A percentile compares a stretch with the other conserved stretches of the same genome.
phyloP scores from a whole-genome alignment of 2,329 filamentous ascomycete genomes.

The Coniella vitis region DNA sequence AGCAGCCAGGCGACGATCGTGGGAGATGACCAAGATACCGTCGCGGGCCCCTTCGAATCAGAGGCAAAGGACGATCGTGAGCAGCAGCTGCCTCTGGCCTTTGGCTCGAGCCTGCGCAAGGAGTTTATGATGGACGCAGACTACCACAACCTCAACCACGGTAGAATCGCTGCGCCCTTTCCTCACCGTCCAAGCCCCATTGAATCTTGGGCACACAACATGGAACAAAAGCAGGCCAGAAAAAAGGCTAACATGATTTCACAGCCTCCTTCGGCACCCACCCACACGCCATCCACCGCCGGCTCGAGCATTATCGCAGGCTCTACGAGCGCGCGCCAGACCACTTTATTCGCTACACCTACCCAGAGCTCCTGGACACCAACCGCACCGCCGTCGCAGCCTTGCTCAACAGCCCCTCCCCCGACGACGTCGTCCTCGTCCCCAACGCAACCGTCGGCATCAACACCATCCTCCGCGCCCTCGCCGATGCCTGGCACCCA shows the following conservation, averaged over 20 bases:
- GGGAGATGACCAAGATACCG: not conserved
- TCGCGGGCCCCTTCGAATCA: not conserved
- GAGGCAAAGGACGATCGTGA: too few species aligned
- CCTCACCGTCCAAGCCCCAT: too few species aligned
- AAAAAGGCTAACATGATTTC: too few species aligned
- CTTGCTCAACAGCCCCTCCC: slow-evolving; percentile 55
- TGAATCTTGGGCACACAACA: too few species aligned
- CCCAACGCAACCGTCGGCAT: slow-evolving; percentile 73
- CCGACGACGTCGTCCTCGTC: slow-evolving; percentile 66
- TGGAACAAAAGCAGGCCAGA: too few species aligned
- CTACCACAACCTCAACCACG: slow-evolving; percentile 71
- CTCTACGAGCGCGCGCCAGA: slow-evolving; percentile 64
- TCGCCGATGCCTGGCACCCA: slow-evolving; percentile 48
- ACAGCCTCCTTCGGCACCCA: slow-evolving; percentile 76
- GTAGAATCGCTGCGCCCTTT: not conserved
- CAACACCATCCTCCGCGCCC: slow-evolving; percentile 72
- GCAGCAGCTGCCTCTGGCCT: slow-evolving; percentile 17
- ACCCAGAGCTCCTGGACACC: slow-evolving; percentile 55
- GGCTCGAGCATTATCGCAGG: slow-evolving; percentile 59
- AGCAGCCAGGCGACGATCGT: not conserved
- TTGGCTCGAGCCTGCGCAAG: slow-evolving; percentile 40
- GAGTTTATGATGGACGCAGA: slow-evolving; percentile 63
- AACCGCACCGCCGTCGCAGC: slow-evolving; percentile 57
- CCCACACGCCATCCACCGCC: slow-evolving; percentile 54
- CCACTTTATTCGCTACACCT: slow-evolving; percentile 65